Evolutionary conservation across 345 rosid genomes (phyloP), one percentile per base, ranked within the genome.

Genomic region (Mallotus nudiflorus): DNA sequence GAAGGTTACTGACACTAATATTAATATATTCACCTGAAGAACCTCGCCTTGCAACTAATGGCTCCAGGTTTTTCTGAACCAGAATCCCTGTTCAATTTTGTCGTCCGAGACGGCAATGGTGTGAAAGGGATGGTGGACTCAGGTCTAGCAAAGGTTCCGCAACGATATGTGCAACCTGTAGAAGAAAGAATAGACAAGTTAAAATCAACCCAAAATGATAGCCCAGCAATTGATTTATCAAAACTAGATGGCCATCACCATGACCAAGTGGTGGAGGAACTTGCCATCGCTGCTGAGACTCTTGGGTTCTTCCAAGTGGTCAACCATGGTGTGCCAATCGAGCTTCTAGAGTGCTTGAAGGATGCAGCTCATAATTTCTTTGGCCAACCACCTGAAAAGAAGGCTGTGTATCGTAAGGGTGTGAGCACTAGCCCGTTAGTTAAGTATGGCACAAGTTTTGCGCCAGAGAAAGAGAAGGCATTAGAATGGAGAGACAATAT

Each of bases 401-500:
- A 80, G 67, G 80, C 83, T 4, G 54, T 71, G 24, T 85, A 85
- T 58, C 65, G 66, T 11, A 71, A 78, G 70, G 86, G 76, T 39
- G 77, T 53, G 66, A 85, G 87, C 49, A 84, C 89, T 28, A 85
- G 81, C 81, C 84, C 79, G 13, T 66, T 77, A 62, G 89, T 87
- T 27, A 85, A 78, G 71, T 85, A 82, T 40, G 81, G 85, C 13
- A 83, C 91, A 0, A 87, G 91, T 73, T 85, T 87, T 62, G 82
- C 71, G 52, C 89, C 91, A 0, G 86, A 82, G 60, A 85, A 85
- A 69, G 87, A 87, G 81, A 78, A 77, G 66, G 87, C 87, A 3
- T 71, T 87, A 66, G 91, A 87, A 73, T 87, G 89, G 91, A 87
- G 85, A 57, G 91, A 85, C 64, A 85, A 87, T 64, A 59, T 87